A percentile compares a stretch with the other conserved stretches of the same genome.
Conservation (phyloP, 495 filamentous ascomycete species). For the Elasticomyces elasticus region DNA sequence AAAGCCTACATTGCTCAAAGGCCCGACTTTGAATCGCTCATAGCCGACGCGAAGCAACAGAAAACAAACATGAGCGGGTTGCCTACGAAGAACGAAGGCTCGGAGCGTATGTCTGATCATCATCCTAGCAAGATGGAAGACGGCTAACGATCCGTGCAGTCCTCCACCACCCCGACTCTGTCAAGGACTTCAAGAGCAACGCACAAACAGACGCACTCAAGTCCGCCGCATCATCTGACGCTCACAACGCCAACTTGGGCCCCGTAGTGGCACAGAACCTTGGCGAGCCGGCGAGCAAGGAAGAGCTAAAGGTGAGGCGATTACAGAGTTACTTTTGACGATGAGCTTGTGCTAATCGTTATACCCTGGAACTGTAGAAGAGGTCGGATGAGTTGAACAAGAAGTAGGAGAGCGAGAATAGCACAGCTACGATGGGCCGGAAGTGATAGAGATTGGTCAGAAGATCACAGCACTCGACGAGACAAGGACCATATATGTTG, state of each 20-base stretch:
- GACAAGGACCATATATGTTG: too few relatives aligned
- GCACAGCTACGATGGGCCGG: too few relatives aligned
- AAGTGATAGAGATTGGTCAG: too few relatives aligned
- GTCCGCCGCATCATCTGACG: conserved; percentile 2
- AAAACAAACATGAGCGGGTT: conserved; percentile 33
- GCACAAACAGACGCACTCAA: conserved; percentile 7
- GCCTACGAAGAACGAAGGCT: conserved; percentile 12
- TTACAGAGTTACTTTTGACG: too few relatives aligned
- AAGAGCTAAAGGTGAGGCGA: conserved; percentile 34
- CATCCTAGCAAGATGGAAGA: not conserved
- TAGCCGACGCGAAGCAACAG: not conserved
- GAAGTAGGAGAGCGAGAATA: too few relatives aligned
- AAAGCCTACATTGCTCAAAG: not conserved
- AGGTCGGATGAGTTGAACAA: conserved; percentile 36
- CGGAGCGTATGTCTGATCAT: not conserved
- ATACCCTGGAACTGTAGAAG: too few relatives aligned
- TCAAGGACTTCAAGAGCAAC: not conserved
- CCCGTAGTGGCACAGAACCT: conserved; percentile 37
- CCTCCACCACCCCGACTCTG: not conserved
- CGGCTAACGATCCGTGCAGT: not conserved
- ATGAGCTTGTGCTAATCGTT: too few relatives aligned
- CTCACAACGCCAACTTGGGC: conserved; percentile 29
- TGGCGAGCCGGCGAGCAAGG: conserved; percentile 42
- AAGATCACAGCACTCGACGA: too few relatives aligned
- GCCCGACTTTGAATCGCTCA: conserved; percentile 6